These are phyloP conservation scores for Domatiomyces catenatus DNA, from an alignment of 2,329 filamentous ascomycete genomes.

Conservation along the genomic window DNA sequence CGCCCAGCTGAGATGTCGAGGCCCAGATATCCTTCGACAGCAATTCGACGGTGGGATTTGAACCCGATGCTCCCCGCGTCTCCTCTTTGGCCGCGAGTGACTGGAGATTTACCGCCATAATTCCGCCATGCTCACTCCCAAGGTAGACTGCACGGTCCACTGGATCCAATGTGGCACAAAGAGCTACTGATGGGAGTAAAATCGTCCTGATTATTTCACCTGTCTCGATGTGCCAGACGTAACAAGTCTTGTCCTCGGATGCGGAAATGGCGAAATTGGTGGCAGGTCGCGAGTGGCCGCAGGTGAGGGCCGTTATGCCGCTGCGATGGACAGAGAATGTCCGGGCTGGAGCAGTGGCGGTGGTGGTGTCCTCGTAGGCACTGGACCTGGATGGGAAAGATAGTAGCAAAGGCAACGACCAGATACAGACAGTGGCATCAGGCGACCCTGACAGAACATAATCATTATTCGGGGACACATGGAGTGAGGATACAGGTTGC, in stretches of 20 bases:
- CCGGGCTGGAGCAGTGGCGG: constrained; percentile 50
- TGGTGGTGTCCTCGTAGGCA: constrained; percentile 31
- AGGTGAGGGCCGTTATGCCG: constrained; percentile 32
- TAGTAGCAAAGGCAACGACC: constrained; percentile 65
- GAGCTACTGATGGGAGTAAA: constrained; percentile 57
- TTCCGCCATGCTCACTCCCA: constrained; percentile 61
- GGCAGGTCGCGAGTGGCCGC: constrained; percentile 53
- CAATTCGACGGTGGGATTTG: constrained; percentile 22
- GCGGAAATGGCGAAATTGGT: constrained; percentile 73
- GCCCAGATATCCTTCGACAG: constrained; percentile 28
- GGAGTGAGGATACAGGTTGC: constrained; percentile 53
- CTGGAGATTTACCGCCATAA: constrained; percentile 68
- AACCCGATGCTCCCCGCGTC: background rate
- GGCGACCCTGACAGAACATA: constrained; percentile 32
- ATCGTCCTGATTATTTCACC: constrained; percentile 66
- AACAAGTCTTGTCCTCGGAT: constrained; percentile 72
- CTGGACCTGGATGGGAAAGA: constrained; percentile 36
- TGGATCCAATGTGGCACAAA: constrained; percentile 63
- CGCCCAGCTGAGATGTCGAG: constrained; percentile 48
- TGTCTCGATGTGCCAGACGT: constrained; percentile 82
- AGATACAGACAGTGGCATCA: constrained; percentile 84
- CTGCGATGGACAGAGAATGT: constrained; percentile 59
- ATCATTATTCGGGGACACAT: constrained; percentile 47
- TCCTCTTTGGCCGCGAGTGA: constrained; percentile 10
- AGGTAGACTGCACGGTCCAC: constrained; percentile 70